Base-by-base conservation (phyloP, 352 stramenopile genomes). In the Saprolegnia parasitica region DNA sequence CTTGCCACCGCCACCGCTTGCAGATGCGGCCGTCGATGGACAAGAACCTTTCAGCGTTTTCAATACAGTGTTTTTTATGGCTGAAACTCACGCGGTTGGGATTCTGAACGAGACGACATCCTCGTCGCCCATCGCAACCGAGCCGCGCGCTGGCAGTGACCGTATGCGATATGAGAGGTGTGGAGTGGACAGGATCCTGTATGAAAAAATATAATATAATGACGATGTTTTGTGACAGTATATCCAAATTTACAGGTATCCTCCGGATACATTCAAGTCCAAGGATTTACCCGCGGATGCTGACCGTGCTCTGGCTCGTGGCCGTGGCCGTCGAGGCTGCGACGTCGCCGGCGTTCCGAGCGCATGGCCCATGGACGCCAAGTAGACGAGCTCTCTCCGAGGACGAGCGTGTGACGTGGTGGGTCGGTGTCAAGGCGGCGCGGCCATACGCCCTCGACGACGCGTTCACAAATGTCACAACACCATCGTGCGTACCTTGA, bases 391-490 rank as follows among this genome's bases (percentile, higher is more conserved):
- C 15, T 10, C 35, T 65, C 6, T 16, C 54, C n/a, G 21, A 15
- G n/a, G 57, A 65, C 16, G 42, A n/a, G 18, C 23, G 23, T 32
- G 32, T 67, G 10, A 57, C 60, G 5, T 67, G 32, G 24, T 67
- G 60, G 60, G 9, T 67, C 16, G 60, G 60, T 56, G 32, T 67
- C 60, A 15, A 46, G 20, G 60, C 60, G 32, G 29, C 32, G 20
- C 10, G 32, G n/a, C 60, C 60, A 10, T 32, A 54, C 11, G 32
- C 32, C 18, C 46, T 67, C 13, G 24, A 23, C 23, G 18, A 56
- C 10, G 40, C 60, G 10, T 67, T 67, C 56, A 32, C 21, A 5
- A 67, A 54, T 23, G n/a, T 67, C 23, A 55, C 60, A 56, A 54
- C 21, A 10, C 60, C 60, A 18, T 56, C 24, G 32, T 67, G 56